phyloP scores from a whole-genome alignment of 2,329 filamentous ascomycete genomes.

The Aspergillus melleus region DNA sequence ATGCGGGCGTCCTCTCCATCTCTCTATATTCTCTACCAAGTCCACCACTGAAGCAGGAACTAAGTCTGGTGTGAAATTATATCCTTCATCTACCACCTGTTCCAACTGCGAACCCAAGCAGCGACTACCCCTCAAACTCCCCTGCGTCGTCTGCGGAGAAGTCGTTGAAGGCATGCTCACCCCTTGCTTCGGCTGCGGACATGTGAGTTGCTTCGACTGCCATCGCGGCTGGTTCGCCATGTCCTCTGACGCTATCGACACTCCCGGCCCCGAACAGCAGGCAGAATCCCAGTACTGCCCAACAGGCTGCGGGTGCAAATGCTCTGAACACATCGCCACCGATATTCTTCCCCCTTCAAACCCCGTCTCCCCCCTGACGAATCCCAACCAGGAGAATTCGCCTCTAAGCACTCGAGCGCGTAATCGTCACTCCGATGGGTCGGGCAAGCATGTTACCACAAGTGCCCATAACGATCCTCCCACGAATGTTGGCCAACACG shows the following conservation, averaged over 20 bases:
- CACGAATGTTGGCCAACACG: slow-evolving; percentile 26
- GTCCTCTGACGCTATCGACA: slow-evolving; percentile 11
- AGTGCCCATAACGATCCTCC: slow-evolving; percentile 5
- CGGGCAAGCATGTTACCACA: slow-evolving; percentile 10
- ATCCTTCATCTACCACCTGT: slow-evolving; percentile 29
- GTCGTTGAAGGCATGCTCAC: slow-evolving; percentile 46
- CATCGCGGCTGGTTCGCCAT: slow-evolving; percentile 44
- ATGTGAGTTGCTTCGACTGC: slow-evolving; percentile 48
- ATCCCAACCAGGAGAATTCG: slow-evolving; percentile 16
- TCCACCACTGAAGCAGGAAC: slow-evolving; percentile 18
- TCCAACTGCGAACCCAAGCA: slow-evolving; percentile 36
- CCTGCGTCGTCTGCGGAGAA: slow-evolving; percentile 47
- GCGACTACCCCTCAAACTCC: slow-evolving; percentile 34
- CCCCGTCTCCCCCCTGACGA: slow-evolving; percentile 15
- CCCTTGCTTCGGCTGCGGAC: slow-evolving; percentile 50
- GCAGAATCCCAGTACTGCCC: slow-evolving; percentile 38
- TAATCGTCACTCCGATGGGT: slow-evolving; percentile 12
- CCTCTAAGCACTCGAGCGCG: slow-evolving; percentile 19
- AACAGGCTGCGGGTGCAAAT: slow-evolving; percentile 50
- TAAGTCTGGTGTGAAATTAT: slow-evolving; percentile 22
- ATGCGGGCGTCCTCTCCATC: slow-evolving; percentile 39
- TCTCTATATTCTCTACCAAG: slow-evolving; percentile 37
- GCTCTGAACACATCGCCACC: slow-evolving; percentile 39
- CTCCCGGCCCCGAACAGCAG: slow-evolving; percentile 10
- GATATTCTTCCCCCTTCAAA: slow-evolving; percentile 33